Evolutionary conservation across 2,329 filamentous ascomycete genomes (phyloP).

Genomic region (Phialophora verrucosa): DNA sequence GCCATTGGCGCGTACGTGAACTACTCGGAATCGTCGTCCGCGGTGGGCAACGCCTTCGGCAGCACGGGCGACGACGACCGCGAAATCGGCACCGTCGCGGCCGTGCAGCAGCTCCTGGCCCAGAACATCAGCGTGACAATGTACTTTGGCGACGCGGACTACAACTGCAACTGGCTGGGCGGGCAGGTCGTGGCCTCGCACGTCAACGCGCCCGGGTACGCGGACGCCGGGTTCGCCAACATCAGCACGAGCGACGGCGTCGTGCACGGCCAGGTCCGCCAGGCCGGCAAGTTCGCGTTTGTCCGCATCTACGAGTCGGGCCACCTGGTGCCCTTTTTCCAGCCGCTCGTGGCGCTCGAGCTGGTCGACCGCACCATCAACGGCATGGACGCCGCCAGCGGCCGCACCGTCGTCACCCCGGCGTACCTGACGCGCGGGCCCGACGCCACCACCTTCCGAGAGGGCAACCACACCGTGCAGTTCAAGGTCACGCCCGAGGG

Average conservation of each 20-base stretch:
- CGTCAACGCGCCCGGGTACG: conserved; percentile 51
- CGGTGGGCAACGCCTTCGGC: conserved; percentile 51
- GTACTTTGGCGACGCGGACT: conserved; percentile 45
- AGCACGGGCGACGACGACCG: conserved; percentile 54
- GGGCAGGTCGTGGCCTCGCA: conserved; percentile 61
- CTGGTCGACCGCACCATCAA: conserved; percentile 66
- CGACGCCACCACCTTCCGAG: conserved; percentile 56
- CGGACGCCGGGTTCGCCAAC: conserved; percentile 46
- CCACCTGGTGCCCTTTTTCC: conserved; percentile 50
- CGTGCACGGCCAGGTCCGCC: conserved; percentile 61
- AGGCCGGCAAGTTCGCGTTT: conserved; percentile 53
- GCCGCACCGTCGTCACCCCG: conserved; percentile 50
- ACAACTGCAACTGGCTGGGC: conserved; percentile 49
- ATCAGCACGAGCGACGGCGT: conserved; percentile 49
- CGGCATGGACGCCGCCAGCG: conserved; percentile 62
- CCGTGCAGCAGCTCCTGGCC: conserved; percentile 51
- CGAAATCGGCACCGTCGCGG: conserved; percentile 50
- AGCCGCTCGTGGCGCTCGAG: conserved; percentile 65
- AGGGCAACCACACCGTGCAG: conserved; percentile 39
- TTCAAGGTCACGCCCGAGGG: conserved; percentile 30
- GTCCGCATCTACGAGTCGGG: conserved; percentile 49
- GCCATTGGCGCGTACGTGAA: conserved; percentile 59
- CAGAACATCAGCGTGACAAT: conserved; percentile 47
- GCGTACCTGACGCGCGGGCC: conserved; percentile 58
- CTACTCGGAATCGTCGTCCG: conserved; percentile 52